Evolutionary conservation across 208 protist species (phyloP), one percentile per base, ranked within the genome.

Genomic region (Vickermania ingenoplastis): DNA sequence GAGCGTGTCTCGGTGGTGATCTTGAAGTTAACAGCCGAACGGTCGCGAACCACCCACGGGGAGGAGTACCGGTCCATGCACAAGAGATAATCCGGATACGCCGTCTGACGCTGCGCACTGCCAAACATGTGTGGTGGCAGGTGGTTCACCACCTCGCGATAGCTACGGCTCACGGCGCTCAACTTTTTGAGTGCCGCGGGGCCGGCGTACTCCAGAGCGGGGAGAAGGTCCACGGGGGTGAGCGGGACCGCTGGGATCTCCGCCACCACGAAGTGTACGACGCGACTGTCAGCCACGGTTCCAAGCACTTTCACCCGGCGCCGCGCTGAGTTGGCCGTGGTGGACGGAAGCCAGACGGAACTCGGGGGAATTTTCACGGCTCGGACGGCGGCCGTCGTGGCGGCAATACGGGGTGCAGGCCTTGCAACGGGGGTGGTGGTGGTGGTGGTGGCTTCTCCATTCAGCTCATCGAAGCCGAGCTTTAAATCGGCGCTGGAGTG

Each of bases 71-170:
- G 71, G 57, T 92, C 86, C 3, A 63, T 59, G 1, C 27, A 14
- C 25, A 78, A 45, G 50, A 69, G 80, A 68, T 93, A 93, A 65
- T 93, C 83, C 13, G 86, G 86, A 66, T 88, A 92, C 13, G 67
- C 62, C 7, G 7, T 45, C 11, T 17, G 7, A 21, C 67, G 55
- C 3, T 68, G 67, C 14, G 61, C 71, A 2, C 56, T 1, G 5
- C 75, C 73, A 64, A 92, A 86, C 62, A 87, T 64, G 1, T 73
- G 58, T 7, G 86, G 81, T 13, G 81, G 79, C 57, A 92, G 54
- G 67, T 86, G 71, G 61, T 86, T 89, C 11, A 87, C 49, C 22
- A 89, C 51, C 57, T 77, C 69, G 28, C 86, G 76, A 50, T 83
- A 87, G 49, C 70, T 71, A 0, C 64, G 63, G 65, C 55, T 89